phyloP scores from a whole-genome alignment of 768 basidiomycete genomes.

The Trametes coccinea region DNA sequence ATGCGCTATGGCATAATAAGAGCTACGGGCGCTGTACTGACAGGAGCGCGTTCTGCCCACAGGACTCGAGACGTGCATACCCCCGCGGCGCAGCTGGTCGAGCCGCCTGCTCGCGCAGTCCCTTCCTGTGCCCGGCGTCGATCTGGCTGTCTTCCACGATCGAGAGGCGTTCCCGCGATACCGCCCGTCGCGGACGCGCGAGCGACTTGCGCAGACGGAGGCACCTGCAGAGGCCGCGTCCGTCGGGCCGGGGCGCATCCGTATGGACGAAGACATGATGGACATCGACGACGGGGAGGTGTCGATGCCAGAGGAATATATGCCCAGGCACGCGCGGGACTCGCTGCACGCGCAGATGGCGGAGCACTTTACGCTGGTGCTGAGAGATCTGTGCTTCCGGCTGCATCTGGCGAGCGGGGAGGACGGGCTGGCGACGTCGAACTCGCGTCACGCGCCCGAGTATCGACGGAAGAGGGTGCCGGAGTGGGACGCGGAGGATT shows the following conservation, averaged over 20 bases:
- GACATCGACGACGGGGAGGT: slow-evolving; percentile 58
- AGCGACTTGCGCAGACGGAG: slow-evolving; percentile 21
- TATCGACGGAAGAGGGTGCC: slow-evolving; percentile 44
- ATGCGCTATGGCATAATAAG: no score
- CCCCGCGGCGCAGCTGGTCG: slow-evolving; percentile 29
- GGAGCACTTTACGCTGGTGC: slow-evolving; percentile 64
- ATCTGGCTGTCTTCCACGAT: slow-evolving; percentile 13
- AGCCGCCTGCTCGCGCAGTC: slow-evolving; percentile 51
- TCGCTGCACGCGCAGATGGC: slow-evolving; percentile 67
- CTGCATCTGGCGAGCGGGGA: slow-evolving; percentile 33
- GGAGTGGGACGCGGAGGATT: slow-evolving; percentile 56
- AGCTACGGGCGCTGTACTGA: background rate
- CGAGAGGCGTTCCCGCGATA: slow-evolving; percentile 25
- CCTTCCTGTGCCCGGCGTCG: slow-evolving; percentile 7
- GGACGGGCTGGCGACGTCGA: slow-evolving; percentile 34
- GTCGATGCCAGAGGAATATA: slow-evolving; percentile 34
- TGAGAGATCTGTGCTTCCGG: slow-evolving; percentile 57
- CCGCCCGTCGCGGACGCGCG: slow-evolving; percentile 16
- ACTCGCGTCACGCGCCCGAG: slow-evolving; percentile 60
- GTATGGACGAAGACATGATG: slow-evolving; percentile 42
- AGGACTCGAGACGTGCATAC: slow-evolving; percentile 17
- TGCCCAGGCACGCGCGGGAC: slow-evolving; percentile 61
- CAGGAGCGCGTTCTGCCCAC: background rate
- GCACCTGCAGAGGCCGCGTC: slow-evolving; percentile 1
- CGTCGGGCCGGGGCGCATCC: slow-evolving; percentile 2